Conservation (phyloP, 2,329 filamentous ascomycete species). For the Aureobasidium sp. region DNA sequence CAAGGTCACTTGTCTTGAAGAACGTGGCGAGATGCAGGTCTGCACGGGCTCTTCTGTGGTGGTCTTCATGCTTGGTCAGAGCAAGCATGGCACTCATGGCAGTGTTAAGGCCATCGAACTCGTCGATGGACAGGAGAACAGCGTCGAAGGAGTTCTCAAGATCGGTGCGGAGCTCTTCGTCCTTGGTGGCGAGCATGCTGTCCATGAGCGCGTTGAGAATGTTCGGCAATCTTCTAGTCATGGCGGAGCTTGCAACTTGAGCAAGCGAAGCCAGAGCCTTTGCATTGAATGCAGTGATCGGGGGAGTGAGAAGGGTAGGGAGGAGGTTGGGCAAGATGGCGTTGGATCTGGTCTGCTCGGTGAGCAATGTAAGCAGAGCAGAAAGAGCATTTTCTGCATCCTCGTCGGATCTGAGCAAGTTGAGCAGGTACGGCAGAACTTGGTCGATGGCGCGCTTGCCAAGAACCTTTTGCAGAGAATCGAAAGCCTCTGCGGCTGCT, state of each 20-base stretch:
- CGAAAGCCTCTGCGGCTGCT: conserved; percentile 93
- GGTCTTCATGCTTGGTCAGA: conserved; percentile 87
- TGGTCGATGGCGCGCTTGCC: conserved; percentile 94
- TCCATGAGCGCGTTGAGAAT: conserved; percentile 95
- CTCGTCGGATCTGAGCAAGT: conserved; percentile 75
- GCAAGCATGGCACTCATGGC: conserved; percentile 89
- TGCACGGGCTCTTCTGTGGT: conserved; percentile 71
- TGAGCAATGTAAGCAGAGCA: conserved; percentile 87
- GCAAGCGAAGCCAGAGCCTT: conserved; percentile 88
- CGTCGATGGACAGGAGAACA: conserved; percentile 86
- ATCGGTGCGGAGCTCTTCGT: conserved; percentile 67
- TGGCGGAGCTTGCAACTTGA: conserved; percentile 79
- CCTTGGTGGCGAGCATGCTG: conserved; percentile 71
- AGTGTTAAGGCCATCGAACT: conserved; percentile 90
- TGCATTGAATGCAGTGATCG: conserved; percentile 91
- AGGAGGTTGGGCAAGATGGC: conserved; percentile 95
- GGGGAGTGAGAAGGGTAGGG: conserved; percentile 81
- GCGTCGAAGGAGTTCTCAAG: conserved; percentile 78
- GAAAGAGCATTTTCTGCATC: conserved; percentile 88
- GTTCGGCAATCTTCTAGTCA: conserved; percentile 81
- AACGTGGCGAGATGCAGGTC: conserved; percentile 78
- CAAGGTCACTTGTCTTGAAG: conserved; percentile 71
- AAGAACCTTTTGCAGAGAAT: conserved; percentile 85
- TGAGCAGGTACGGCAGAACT: conserved; percentile 86
- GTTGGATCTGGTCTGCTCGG: conserved; percentile 87